Base-by-base conservation (phyloP, 345 rosid genomes). In the Linum lewisii region DNA sequence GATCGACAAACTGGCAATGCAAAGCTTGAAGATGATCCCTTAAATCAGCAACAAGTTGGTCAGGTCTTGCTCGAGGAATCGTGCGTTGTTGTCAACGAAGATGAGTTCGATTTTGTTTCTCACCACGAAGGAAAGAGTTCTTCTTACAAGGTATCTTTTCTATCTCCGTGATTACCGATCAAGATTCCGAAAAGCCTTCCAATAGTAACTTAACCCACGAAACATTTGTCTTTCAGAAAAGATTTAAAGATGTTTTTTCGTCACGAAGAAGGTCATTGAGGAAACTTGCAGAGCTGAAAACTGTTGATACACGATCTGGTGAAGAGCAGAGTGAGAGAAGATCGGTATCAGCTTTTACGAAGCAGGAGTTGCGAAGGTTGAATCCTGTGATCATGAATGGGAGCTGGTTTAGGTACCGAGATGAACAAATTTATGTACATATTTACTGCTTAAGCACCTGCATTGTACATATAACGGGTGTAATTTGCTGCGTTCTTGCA, bases 361-460 rank as follows among this genome's bases (percentile, higher is more conserved):
- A 65, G 74, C 45, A 57, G 78, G 66, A 38, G 51, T 6, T 2
- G 68, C 25, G 47, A 60, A 63, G 54, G 62, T 78, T 54, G 53
- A 67, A 36, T 16, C 44, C 21, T 61, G 66, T 52, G 93, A 90
- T 66, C 73, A 81, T 9, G 97, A 84, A 58, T 87, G 97, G 97
- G 95, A 90, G 85, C 79, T 90, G 66, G 81, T 90, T 10, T 78
- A 70, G 74, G 58, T 45, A 9, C 47, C 15, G 52, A 26, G 59
- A 20, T 22, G 37, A 25, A 34, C 47, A 42, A 11, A 42, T 50
- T 55, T 54, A 54, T 51, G 19, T 42, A 4, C 47, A 42, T 54
- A 11, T 42, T 51, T 2, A 29, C 34, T 18, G 45, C 54, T 45
- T 47, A 42, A 56, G 61, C 71, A 7, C 79, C 37, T 44, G 53